Evolutionary conservation across 148 eudicot genomes (phyloP), one percentile per base, ranked within the genome.

Genomic region (Spergularia bocconei): DNA sequence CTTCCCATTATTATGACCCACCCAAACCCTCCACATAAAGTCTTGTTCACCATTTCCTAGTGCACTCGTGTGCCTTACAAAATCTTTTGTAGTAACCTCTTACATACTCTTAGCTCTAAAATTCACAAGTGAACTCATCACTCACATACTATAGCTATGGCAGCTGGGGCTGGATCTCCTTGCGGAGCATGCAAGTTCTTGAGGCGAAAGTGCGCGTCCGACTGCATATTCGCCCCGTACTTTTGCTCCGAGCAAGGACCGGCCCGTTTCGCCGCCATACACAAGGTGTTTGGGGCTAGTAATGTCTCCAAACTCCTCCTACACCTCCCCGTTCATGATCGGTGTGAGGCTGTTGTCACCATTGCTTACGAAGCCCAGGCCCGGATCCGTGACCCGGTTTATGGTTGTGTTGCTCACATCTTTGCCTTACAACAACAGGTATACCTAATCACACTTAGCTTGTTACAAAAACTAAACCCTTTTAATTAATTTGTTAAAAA

Each of bases 361-460:
- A 89, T 91, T 81, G 87, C 98, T 80, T 91, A 90, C 75, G 98
- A 93, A 72, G 98, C 98, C 73, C 93, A 93, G 14, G 93, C 98
- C 2, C 84, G 96, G 67, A 77, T 93, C 55, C 82, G 87, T 36
- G 96, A 93, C 77, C 98, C 96, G 33, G 93, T 93, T 29, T 93
- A 93, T 78, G 98, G 98, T 6, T 93, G 98, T n/a, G 98, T 93
- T 51, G 80, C 96, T 1, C 96, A 93, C 78, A 89, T 93, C 76
- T 93, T 88, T 72, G 96, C 98, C 83, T 80, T 92, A 75, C 96
- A 92, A 80, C 96, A 90, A 80, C 96, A 92, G 93, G 98, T 92
- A 77, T 38, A 16, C 72, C 17, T 20, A 51, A 15, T 44, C 48
- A 44, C 48, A 44, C 48, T 23, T 23, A 23, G 25, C 25, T 6